Percentiles rank a stretch among this genome's conserved stretches.
These are phyloP conservation scores for Aspergillus sp. DNA, from an alignment of 2,329 filamentous ascomycete species.

Conservation along the genomic window DNA sequence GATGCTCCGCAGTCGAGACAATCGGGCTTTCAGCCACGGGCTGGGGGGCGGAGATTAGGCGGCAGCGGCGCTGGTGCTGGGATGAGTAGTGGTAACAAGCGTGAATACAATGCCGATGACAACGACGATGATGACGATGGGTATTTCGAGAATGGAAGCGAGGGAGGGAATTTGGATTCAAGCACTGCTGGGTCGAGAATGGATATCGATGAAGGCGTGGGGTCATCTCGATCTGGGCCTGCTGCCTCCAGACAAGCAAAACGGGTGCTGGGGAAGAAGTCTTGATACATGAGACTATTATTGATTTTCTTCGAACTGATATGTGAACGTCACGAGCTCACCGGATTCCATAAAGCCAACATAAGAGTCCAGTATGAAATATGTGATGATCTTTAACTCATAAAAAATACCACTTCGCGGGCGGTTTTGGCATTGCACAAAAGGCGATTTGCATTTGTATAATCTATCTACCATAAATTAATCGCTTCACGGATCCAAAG, in stretches of 20 bases:
- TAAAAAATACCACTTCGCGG: too few species aligned
- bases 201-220: slow-evolving; percentile 33
- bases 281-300: slow-evolving; percentile 8
- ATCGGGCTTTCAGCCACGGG: background rate
- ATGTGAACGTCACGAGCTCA: too few species aligned
- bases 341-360: too few species aligned
- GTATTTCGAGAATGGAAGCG: slow-evolving; percentile 24
- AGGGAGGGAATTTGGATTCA: slow-evolving; percentile 15
- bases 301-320: too few species aligned
- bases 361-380: too few species aligned
- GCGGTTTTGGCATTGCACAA: slow-evolving; percentile 1
- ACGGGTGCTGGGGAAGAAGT: slow-evolving; percentile 29
- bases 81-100: slow-evolving; percentile 27
- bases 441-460: slow-evolving; percentile 7
- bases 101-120: slow-evolving; percentile 32
- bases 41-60: slow-evolving; percentile 6
- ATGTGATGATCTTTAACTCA: too few species aligned
- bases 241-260: slow-evolving; percentile 24
- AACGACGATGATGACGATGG: slow-evolving; percentile 34
- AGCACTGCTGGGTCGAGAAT: slow-evolving; percentile 24
- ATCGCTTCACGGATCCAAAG: slow-evolving; percentile 5
- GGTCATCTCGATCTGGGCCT: slow-evolving; percentile 13
- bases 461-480: slow-evolving; percentile 1
- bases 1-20: slow-evolving; percentile 9
- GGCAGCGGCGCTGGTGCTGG: slow-evolving; percentile 1